Conservation (phyloP, 2,329 filamentous ascomycete genomes). For the Aspergillus floridensis region DNA sequence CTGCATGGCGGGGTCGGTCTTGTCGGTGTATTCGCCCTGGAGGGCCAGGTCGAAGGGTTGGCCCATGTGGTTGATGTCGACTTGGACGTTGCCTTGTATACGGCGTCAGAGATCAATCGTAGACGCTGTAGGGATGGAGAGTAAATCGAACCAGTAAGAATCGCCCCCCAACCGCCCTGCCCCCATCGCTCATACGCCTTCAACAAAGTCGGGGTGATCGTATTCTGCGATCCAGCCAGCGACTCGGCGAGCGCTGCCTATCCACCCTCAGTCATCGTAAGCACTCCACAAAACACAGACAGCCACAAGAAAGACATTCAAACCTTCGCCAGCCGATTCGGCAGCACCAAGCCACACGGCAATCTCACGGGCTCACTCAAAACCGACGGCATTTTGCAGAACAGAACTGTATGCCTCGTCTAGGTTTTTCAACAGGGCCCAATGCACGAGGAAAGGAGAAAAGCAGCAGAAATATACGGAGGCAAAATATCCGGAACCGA, state of each 20-base stretch:
- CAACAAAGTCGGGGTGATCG: slow-evolving; percentile 45
- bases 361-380: slow-evolving; percentile 49
- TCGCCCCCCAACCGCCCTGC: slow-evolving; percentile 41
- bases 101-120: background rate
- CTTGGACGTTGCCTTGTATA: slow-evolving; percentile 41
- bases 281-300: background rate
- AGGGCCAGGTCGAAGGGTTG: slow-evolving; percentile 29
- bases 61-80: slow-evolving; percentile 45
- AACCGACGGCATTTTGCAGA: slow-evolving; percentile 19
- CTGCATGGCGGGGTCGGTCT: background rate
- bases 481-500: no score
- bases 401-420: no score
- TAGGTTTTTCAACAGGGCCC: background rate
- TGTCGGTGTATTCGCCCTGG: slow-evolving; percentile 25
- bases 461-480: no score
- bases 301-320: background rate
- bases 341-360: slow-evolving; percentile 55
- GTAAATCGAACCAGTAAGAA: slow-evolving; percentile 41
- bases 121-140: background rate
- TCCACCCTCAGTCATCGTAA: background rate
- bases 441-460: background rate
- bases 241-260: slow-evolving; percentile 45
- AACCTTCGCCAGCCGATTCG: slow-evolving; percentile 54
- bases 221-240: slow-evolving; percentile 47
- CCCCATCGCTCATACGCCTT: slow-evolving; percentile 55